Evolutionary conservation across 257 asterid genomes (phyloP).

Genomic region (Solanum rostratum): DNA sequence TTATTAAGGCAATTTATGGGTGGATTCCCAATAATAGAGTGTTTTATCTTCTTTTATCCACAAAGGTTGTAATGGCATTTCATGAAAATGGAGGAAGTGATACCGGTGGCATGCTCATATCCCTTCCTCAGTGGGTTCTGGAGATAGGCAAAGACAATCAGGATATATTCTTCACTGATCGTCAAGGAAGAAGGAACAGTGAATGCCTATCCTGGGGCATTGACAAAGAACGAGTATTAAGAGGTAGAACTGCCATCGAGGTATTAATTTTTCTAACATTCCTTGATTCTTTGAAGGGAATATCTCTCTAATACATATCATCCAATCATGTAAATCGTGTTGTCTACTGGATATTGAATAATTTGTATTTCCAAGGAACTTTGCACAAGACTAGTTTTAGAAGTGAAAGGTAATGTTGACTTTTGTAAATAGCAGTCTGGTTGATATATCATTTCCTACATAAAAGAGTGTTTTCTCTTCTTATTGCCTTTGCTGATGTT

Average conservation of each 20-base stretch:
- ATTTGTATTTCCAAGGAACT: background rate
- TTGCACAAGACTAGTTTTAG: background rate
- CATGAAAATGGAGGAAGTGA: constrained; percentile 66
- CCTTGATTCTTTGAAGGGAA: background rate
- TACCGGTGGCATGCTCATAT: constrained; percentile 38
- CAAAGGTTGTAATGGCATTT: constrained; percentile 64
- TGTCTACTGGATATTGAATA: background rate
- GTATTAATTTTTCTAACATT: constrained; percentile 13
- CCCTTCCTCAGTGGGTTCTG: constrained; percentile 76
- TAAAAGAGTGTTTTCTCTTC: background rate
- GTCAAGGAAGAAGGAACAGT: constrained; percentile 67
- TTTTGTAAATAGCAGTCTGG: background rate
- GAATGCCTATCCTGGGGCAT: constrained; percentile 80
- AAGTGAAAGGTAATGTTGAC: background rate
- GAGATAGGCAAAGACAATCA: constrained; percentile 67
- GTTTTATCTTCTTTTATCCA: background rate
- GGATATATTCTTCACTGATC: constrained; percentile 71
- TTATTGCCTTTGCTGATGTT: background rate
- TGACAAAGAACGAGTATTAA: constrained; percentile 61
- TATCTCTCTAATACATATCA: background rate
- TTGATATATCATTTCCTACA: background rate
- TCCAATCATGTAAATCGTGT: background rate
- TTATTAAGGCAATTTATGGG: background rate
- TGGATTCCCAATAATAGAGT: background rate
- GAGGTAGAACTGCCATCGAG: constrained; percentile 73